Percentiles rank a stretch among this genome's conserved stretches.
Evolutionary conservation across 2,329 filamentous ascomycete genomes (phyloP).

Genomic region (Epicoccum nigrum): DNA sequence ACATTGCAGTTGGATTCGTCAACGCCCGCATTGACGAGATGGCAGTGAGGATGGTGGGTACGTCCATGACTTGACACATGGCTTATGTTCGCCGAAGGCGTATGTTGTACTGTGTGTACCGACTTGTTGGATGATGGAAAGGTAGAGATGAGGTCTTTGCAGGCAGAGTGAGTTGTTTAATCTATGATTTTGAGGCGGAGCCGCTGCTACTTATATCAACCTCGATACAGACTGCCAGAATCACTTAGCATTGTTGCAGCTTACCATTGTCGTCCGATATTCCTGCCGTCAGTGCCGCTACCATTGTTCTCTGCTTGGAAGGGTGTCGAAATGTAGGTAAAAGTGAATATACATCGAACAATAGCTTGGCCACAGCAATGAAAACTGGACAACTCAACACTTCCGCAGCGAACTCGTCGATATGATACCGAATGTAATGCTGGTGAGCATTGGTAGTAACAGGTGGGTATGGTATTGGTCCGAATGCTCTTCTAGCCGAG

Average conservation of each 20-base stretch:
- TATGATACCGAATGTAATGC: no score
- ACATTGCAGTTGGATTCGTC: background rate
- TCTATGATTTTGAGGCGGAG: background rate
- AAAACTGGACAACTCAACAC: background rate
- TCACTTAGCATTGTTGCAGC: constrained; percentile 5
- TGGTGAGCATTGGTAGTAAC: background rate
- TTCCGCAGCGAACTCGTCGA: background rate
- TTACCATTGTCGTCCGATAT: constrained; percentile 1
- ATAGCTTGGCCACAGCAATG: background rate
- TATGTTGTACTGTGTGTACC: background rate
- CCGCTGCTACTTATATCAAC: background rate
- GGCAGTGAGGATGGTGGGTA: background rate
- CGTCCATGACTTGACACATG: background rate
- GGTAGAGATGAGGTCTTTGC: background rate
- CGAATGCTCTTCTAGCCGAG: constrained; percentile 65
- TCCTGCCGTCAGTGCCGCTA: background rate
- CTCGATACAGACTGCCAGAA: background rate
- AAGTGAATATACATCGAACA: background rate
- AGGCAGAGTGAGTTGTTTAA: background rate
- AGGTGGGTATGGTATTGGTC: constrained; percentile 4
- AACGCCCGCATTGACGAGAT: background rate
- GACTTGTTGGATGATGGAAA: background rate
- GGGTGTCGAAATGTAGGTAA: background rate
- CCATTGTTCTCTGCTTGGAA: constrained; percentile 1
- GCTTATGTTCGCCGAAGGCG: background rate